phyloP scores from a whole-genome alignment of 441 rosid species.

The Francoa sonchifolia region DNA sequence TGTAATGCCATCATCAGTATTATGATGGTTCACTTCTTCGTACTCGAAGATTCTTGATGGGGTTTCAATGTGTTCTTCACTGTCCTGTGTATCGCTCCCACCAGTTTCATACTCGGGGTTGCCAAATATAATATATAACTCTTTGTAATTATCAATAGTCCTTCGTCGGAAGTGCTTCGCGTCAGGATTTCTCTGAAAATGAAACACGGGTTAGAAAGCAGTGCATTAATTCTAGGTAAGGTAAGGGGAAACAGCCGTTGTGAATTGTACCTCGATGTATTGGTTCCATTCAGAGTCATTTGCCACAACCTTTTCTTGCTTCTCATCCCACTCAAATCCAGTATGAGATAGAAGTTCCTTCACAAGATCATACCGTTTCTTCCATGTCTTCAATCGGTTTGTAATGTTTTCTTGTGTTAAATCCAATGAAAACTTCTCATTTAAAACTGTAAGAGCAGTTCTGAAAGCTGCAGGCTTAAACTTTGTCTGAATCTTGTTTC shows the following conservation, averaged over 20 bases:
- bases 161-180: conserved; percentile 1
- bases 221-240: background rate
- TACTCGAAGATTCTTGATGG: background rate
- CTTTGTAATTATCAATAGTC: conserved; percentile 6
- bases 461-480: conserved; percentile 10
- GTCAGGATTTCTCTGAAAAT: conserved; percentile 11
- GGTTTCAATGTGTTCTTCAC: background rate
- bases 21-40: conserved; percentile 5
- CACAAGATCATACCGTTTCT: conserved; percentile 5
- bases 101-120: background rate
- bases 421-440: conserved; percentile 7
- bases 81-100: background rate
- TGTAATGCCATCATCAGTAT: background rate
- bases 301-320: conserved; percentile 5
- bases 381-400: conserved; percentile 7
- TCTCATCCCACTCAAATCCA: conserved; percentile 9
- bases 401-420: conserved; percentile 8
- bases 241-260: background rate
- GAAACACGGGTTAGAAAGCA: background rate
- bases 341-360: conserved; percentile 5
- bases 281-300: conserved; percentile 7
- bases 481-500: conserved; percentile 9
- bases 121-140: conserved; percentile 7
- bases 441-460: conserved; percentile 9
- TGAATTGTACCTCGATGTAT: conserved; percentile 5